These are phyloP conservation scores for Pelargonium fulgidum DNA, from an alignment of 441 rosid genomes.

Conservation along the genomic window DNA sequence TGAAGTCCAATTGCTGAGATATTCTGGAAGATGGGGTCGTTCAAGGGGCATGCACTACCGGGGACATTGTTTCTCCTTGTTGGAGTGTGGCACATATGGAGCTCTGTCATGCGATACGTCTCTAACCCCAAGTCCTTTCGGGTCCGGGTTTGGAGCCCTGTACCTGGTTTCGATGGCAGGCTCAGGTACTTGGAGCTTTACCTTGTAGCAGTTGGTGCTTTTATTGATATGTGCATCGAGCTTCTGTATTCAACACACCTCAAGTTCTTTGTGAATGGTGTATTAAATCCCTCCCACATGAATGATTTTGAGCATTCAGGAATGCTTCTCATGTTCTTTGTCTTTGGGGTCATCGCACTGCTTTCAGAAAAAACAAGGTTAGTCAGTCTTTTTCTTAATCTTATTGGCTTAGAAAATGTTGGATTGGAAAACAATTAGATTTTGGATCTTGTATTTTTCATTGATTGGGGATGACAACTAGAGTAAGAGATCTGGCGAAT, in stretches of 20 bases:
- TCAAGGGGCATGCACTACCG: constrained; percentile 83
- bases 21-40: constrained; percentile 66
- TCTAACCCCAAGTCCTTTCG: constrained; percentile 62
- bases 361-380: constrained; percentile 81
- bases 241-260: constrained; percentile 88
- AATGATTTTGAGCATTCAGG: constrained; percentile 91
- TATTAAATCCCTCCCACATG: constrained; percentile 81
- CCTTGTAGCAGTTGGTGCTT: constrained; percentile 56
- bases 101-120: constrained; percentile 50
- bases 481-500: too few relatives aligned
- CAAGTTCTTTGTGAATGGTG: constrained; percentile 63
- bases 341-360: constrained; percentile 62
- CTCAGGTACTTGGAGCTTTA: constrained; percentile 78
- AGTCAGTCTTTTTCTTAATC: constrained; percentile 3
- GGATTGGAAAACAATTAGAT: background rate
- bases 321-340: constrained; percentile 92
- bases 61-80: constrained; percentile 70
- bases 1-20: constrained; percentile 2
- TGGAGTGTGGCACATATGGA: constrained; percentile 85
- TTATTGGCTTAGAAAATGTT: background rate
- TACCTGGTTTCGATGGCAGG: constrained; percentile 71
- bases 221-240: constrained; percentile 77
- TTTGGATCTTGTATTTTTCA: background rate
- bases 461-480: background rate
- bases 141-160: constrained; percentile 79